A percentile compares a stretch with the other conserved stretches of the same genome.
Evolutionary conservation across 1,284 basidiomycete species (phyloP).

Genomic region (Leccinum griseonigrum): DNA sequence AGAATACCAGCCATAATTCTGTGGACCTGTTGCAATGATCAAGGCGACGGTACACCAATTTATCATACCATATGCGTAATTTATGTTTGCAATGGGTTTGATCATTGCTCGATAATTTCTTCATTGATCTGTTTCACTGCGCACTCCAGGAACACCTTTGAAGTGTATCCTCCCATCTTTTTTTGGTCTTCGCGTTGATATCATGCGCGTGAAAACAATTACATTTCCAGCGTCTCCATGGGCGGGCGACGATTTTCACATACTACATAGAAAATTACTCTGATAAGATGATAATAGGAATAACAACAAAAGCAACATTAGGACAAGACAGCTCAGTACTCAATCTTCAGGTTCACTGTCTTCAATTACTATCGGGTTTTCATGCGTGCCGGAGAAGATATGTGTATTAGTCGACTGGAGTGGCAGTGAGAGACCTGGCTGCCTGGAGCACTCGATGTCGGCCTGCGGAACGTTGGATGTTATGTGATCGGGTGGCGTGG

Average conservation of each 20-base stretch:
- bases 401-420: constrained; percentile 1
- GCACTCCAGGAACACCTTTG: constrained; percentile 60
- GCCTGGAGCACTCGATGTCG: constrained; percentile 4
- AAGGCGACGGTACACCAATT: constrained; percentile 62
- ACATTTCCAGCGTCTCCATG: not conserved
- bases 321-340: not conserved
- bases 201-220: not conserved
- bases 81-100: constrained; percentile 76
- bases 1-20: constrained; percentile 73
- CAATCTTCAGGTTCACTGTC: constrained; percentile 20
- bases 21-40: constrained; percentile 72
- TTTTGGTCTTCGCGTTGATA: not conserved
- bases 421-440: constrained; percentile 2
- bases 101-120: not conserved
- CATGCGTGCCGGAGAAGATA: constrained; percentile 10
- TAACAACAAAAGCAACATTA: not conserved
- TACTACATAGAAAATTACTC: not conserved
- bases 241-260: not conserved
- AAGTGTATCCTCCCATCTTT: constrained; percentile 9
- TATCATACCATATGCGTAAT: constrained; percentile 53
- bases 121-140: constrained; percentile 6
- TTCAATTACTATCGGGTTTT: constrained; percentile 26
- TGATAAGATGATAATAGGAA: not conserved
- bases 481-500: not conserved
- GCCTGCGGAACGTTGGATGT: not conserved